A percentile compares a stretch with the other conserved stretches of the same genome.
Evolutionary conservation across 2,329 filamentous ascomycete genomes (phyloP).

Genomic region (Pseudofabraea citricarpa): DNA sequence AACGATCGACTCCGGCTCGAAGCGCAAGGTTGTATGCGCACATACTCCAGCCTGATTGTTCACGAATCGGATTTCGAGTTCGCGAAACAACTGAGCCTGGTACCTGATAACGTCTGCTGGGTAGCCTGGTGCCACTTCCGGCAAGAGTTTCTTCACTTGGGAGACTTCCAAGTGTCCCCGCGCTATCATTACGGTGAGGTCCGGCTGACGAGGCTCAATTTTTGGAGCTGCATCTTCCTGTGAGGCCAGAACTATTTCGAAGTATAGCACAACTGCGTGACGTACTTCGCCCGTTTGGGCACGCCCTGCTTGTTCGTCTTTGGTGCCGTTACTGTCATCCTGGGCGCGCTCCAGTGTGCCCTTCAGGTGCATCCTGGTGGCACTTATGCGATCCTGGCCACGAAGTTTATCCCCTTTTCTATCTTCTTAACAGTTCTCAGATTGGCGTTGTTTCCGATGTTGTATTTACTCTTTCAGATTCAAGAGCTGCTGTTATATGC

Average conservation of each 20-base stretch:
- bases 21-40: slow-evolving; percentile 17
- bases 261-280: not conserved
- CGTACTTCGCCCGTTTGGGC: not conserved
- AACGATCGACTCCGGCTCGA: not conserved
- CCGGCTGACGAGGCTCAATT: slow-evolving; percentile 13
- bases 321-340: not conserved
- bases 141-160: slow-evolving; percentile 7
- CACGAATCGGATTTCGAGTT: slow-evolving; percentile 17
- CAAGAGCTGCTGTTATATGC: not conserved
- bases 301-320: not conserved
- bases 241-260: not conserved
- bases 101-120: slow-evolving; percentile 10
- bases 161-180: slow-evolving; percentile 11
- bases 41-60: slow-evolving; percentile 16
- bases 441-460: not conserved
- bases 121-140: slow-evolving; percentile 10
- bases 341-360: not conserved
- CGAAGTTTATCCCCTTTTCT: not conserved
- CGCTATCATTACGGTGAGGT: slow-evolving; percentile 15
- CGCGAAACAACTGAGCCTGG: slow-evolving; percentile 9
- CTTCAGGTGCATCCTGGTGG: not conserved
- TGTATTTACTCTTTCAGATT: not conserved
- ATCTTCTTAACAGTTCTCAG: not conserved
- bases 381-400: not conserved
- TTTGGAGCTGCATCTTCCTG: not conserved